Evolutionary conservation across 2,329 filamentous ascomycete genomes (phyloP), one percentile per base, ranked within the genome.

Genomic region (Aspergillus arachidicola): DNA sequence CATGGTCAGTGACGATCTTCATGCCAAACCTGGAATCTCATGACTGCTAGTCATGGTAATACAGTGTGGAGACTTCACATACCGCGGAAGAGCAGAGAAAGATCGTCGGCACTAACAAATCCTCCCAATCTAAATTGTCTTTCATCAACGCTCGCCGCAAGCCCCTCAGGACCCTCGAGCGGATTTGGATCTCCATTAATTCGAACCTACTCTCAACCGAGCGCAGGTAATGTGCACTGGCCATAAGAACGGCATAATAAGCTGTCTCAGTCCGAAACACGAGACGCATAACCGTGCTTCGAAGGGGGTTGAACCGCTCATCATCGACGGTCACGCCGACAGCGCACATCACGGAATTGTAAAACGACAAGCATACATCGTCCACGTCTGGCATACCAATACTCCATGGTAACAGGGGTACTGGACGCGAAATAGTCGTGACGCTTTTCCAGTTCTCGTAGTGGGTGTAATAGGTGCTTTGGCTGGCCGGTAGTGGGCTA

Each of bases 251-350:
- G 14, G 60, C 45, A 51, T 58, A 61, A 16, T 61, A 58, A 4
- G 60, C 48, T 23, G 57, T 45, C 55, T 61, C 60, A 3, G 55
- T 58, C 34, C 55, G 45, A 45, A 61, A 61, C 19, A 53, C 46
- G 45, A 61, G 57, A 23, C 60, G 59, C 59, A 61, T 61, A 19
- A 61, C 60, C 26, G 55, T 58, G 50, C 46, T 58, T 21, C 60
- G 59, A 9, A 61, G 60, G 4, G 60, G 60, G 34, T 61, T 58
- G 12, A 19, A 45, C 6, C 51, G 12, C 48, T 58, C 60, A n/a
- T 58, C 48, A 23, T 61, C 60, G 21, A 61, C 45, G n/a, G 54
- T 61, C n/a, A 61, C 59, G 5, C 43, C 59, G n/a, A 57, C 59
- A 5, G 55, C 12, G 28, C 60, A 61, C 60, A 61, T 58, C n/a